Percentiles rank a stretch among this genome's conserved stretches.
These are phyloP conservation scores for Funneliformis mosseae DNA, from an alignment of 192 early-diverging fungal genomes.

Conservation along the genomic window DNA sequence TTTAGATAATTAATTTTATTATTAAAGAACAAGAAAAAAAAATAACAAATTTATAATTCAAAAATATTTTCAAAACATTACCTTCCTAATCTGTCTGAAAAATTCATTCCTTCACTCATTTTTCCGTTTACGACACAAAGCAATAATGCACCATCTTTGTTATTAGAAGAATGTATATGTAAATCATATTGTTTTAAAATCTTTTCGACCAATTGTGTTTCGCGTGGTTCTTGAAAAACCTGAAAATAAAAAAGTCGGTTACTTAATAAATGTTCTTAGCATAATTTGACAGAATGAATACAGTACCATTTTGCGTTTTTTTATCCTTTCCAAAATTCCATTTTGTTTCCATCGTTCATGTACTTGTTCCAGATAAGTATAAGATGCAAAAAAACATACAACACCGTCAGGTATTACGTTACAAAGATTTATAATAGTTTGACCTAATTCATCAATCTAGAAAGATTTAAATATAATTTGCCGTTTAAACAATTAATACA, in stretches of 20 bases:
- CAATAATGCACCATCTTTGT: slow-evolving; percentile 68
- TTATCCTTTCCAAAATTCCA: slow-evolving; percentile 53
- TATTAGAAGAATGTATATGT: slow-evolving; percentile 46
- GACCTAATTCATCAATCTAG: slow-evolving; percentile 71
- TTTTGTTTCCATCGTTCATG: slow-evolving; percentile 53
- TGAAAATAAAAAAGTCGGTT: slow-evolving; percentile 39
- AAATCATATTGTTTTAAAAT: slow-evolving; percentile 63
- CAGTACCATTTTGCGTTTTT: slow-evolving; percentile 59
- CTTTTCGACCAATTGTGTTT: slow-evolving; percentile 54
- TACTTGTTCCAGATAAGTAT: slow-evolving; percentile 71
- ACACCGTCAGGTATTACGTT: slow-evolving; percentile 81
- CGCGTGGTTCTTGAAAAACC: slow-evolving; percentile 73
- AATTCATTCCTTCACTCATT: slow-evolving; percentile 93
- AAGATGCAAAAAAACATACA: slow-evolving; percentile 88
- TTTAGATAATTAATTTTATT: not conserved
- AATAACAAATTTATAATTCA: not conserved
- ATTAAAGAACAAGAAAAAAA: not conserved
- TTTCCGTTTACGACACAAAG: slow-evolving; percentile 91
- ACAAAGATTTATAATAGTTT: slow-evolving; percentile 68
- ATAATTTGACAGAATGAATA: no score
- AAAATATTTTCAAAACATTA: not conserved
- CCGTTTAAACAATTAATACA: not conserved
- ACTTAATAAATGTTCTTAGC: no score
- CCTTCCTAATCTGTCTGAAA: slow-evolving; percentile 83
- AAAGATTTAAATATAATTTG: not conserved